Evolutionary conservation across 2,329 filamentous ascomycete species (phyloP).

Genomic region (Hymenoscyphus repandus): DNA sequence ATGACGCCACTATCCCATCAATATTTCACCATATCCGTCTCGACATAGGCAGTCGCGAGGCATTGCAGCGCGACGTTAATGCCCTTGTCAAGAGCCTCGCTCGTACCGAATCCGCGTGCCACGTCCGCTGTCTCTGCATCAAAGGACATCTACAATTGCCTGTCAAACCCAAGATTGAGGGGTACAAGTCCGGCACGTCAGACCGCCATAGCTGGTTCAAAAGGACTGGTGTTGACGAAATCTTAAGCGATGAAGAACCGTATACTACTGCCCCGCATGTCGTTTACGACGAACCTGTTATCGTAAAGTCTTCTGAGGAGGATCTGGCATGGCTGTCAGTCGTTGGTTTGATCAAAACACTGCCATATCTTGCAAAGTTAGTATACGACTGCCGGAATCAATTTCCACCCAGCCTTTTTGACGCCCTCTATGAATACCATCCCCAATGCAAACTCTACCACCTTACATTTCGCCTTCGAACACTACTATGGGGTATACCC

Average conservation of each 20-base stretch:
- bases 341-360: constrained; percentile 4
- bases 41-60: constrained; percentile 1
- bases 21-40: constrained; percentile 5
- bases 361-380: constrained; percentile 6
- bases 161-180: neutral
- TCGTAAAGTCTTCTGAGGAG: constrained; percentile 10
- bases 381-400: constrained; percentile 11
- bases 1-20: constrained; percentile 4
- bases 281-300: constrained; percentile 8
- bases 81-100: constrained; percentile 5
- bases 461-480: constrained; percentile 11
- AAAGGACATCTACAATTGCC: constrained; percentile 6
- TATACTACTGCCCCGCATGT: neutral
- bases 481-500: constrained; percentile 3
- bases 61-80: constrained; percentile 7
- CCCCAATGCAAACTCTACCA: constrained; percentile 12
- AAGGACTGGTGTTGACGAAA: constrained; percentile 5
- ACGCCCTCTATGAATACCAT: constrained; percentile 8
- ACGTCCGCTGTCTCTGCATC: constrained; percentile 10
- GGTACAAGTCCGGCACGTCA: neutral
- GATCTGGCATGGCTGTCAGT: constrained; percentile 9
- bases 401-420: constrained; percentile 10
- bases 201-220: constrained; percentile 4
- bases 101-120: constrained; percentile 2
- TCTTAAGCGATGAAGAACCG: constrained; percentile 8